Percentiles rank a stretch among this genome's conserved stretches.
phyloP scores from a whole-genome alignment of 352 stramenopile species.

The Globisporangium uncinulatum region DNA sequence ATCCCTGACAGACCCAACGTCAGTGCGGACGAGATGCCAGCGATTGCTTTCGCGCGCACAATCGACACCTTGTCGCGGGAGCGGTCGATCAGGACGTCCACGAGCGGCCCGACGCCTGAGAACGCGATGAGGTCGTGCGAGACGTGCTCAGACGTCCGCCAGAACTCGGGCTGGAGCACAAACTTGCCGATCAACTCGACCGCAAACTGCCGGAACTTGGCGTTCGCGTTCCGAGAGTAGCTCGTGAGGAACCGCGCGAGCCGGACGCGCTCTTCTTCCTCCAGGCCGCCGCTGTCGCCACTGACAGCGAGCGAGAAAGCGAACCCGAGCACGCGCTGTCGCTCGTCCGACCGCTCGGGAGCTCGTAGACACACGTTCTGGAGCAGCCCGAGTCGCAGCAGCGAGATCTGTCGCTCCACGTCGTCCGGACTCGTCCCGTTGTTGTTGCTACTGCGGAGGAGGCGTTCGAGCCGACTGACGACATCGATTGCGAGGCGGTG shows the following conservation, averaged over 20 bases:
- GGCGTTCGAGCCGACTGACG: slow-evolving; percentile 31
- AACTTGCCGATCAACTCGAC: slow-evolving; percentile 71
- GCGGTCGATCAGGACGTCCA: slow-evolving; percentile 69
- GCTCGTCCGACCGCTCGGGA: slow-evolving; percentile 64
- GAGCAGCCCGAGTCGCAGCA: slow-evolving; percentile 46
- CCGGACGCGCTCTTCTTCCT: slow-evolving; percentile 49
- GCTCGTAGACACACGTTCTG: slow-evolving; percentile 78
- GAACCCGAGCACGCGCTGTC: slow-evolving; percentile 57
- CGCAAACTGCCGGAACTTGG: slow-evolving; percentile 77
- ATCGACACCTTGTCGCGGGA: slow-evolving; percentile 74
- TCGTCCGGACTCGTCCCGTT: slow-evolving; percentile 28
- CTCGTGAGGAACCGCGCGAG: slow-evolving; percentile 66
- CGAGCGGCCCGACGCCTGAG: slow-evolving; percentile 43
- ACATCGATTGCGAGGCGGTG: slow-evolving; percentile 60
- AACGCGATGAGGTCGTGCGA: slow-evolving; percentile 35
- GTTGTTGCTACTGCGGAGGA: slow-evolving; percentile 9
- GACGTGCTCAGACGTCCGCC: slow-evolving; percentile 25
- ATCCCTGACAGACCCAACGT: slow-evolving; percentile 43
- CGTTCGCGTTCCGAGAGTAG: slow-evolving; percentile 66
- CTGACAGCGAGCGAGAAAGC: slow-evolving; percentile 37
- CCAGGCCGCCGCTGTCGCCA: slow-evolving; percentile 20
- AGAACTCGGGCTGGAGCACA: slow-evolving; percentile 51
- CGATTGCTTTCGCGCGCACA: slow-evolving; percentile 78
- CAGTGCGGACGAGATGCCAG: slow-evolving; percentile 58
- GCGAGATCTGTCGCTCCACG: slow-evolving; percentile 28